Evolutionary conservation across 1,284 basidiomycete species (phyloP), one percentile per base, ranked within the genome.

Genomic region (Pyrrhoderma lamaoense): DNA sequence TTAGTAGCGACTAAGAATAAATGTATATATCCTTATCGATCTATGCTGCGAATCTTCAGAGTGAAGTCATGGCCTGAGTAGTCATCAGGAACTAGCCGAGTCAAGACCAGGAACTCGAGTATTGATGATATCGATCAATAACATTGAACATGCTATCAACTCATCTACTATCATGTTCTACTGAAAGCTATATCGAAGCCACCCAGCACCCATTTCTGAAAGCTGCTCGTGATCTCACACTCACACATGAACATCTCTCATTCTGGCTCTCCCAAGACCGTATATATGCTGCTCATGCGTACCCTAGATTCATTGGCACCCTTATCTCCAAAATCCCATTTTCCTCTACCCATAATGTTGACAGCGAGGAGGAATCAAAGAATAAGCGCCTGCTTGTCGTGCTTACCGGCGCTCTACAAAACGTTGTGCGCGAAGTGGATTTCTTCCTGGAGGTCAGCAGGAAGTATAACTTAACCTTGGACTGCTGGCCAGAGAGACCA

Each of bases 211-310:
- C 71, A 0, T 87, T 86, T 63, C 72, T 87, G 31, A 58, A 62
- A 18, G 63, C 71, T 21, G 80, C 80, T 0, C 79, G 77, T 2
- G 63, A 71, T 2, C 72, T 76, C 13, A 67, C 70, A 1, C 71
- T 86, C 19, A 66, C 71, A 3, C 52, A 67, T 4, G 51, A 64
- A 0, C 69, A 71, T 9, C 74, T 87, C 13, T 72, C 74, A 2
- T 66, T 78, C 47, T 83, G 79, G 74, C 73, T 84, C 55, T 72
- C 75, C 23, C 81, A 86, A 59, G 82, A 86, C 63, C 72, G 79
- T 45, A 75, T 84, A 43, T 86, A 85, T 60, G 82, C 82, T n/a
- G 74, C 74, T 2, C 77, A 81, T 56, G 80, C 75, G 11, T 82
- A 82, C 61, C 77, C 81, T 11, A 73, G 71, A 37, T 82, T 83